phyloP scores from a whole-genome alignment of 169 alveolate species.

The Plasmodium gonderi region DNA sequence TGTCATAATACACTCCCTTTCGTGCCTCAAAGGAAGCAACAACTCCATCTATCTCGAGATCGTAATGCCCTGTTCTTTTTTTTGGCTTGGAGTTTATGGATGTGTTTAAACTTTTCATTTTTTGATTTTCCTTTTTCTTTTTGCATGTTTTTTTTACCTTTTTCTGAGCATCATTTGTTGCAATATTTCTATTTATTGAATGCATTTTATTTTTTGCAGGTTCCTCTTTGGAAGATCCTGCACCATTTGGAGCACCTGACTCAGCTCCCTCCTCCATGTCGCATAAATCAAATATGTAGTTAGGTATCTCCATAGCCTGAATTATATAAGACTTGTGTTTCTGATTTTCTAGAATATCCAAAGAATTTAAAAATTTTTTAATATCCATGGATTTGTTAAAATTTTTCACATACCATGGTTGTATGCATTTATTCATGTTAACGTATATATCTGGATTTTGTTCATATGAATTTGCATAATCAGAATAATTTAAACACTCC shows the following conservation, averaged over 20 bases:
- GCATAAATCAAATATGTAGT: slow-evolving; percentile 17
- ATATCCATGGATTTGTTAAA: slow-evolving; percentile 58
- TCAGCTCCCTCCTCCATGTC: neutral
- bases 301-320: slow-evolving; percentile 67
- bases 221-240: neutral
- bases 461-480: neutral
- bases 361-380: slow-evolving; percentile 49
- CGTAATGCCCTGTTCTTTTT: slow-evolving; percentile 67
- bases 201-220: too few species aligned
- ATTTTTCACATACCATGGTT: slow-evolving; percentile 38
- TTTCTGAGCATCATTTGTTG: neutral
- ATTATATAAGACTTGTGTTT: slow-evolving; percentile 38
- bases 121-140: slow-evolving; percentile 27
- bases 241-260: neutral
- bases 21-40: slow-evolving; percentile 69
- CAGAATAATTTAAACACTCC: slow-evolving; percentile 16
- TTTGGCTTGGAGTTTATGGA: slow-evolving; percentile 24
- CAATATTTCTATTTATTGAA: too few species aligned
- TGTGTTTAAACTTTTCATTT: slow-evolving; percentile 3
- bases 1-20: slow-evolving; percentile 73
- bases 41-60: slow-evolving; percentile 70
- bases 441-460: slow-evolving; percentile 17
- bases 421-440: slow-evolving; percentile 52
- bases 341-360: slow-evolving; percentile 58
- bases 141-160: neutral